Evolutionary conservation across 495 filamentous ascomycete genomes (phyloP).

Genomic region (Aspergillus ellipticus): DNA sequence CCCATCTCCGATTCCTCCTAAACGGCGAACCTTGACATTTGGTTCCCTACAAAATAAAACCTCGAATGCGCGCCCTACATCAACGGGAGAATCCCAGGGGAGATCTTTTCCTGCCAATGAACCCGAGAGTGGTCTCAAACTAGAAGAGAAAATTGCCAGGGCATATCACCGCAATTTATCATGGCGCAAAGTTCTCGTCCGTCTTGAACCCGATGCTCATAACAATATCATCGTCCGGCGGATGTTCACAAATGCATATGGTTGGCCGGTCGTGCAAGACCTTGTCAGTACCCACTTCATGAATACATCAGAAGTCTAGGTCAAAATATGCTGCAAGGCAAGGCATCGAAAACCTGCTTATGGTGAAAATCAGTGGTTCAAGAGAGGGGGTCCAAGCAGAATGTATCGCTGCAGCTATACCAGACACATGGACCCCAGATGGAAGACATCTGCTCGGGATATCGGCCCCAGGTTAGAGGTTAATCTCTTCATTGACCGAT

Average conservation of each 20-base stretch:
- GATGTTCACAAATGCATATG: slow-evolving; percentile 95
- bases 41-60: slow-evolving; percentile 40
- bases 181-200: slow-evolving; percentile 95
- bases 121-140: slow-evolving; percentile 62
- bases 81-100: slow-evolving; percentile 8
- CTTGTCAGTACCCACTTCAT: slow-evolving; percentile 90
- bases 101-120: slow-evolving; percentile 3
- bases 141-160: slow-evolving; percentile 95
- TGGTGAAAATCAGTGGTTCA: neutral
- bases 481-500: no score
- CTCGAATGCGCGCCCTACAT: slow-evolving; percentile 16
- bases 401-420: no score
- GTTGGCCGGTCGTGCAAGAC: slow-evolving; percentile 95
- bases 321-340: no score
- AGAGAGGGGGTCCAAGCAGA: no score
- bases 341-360: neutral
- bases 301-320: slow-evolving; percentile 51
- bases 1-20: slow-evolving; percentile 69
- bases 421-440: no score
- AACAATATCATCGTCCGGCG: slow-evolving; percentile 97
- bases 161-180: slow-evolving; percentile 86
- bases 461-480: no score
- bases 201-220: slow-evolving; percentile 94
- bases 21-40: slow-evolving; percentile 43
- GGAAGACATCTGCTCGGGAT: no score